Conservation (phyloP, 2,329 filamentous ascomycete genomes). For the Polychaeton citri region DNA sequence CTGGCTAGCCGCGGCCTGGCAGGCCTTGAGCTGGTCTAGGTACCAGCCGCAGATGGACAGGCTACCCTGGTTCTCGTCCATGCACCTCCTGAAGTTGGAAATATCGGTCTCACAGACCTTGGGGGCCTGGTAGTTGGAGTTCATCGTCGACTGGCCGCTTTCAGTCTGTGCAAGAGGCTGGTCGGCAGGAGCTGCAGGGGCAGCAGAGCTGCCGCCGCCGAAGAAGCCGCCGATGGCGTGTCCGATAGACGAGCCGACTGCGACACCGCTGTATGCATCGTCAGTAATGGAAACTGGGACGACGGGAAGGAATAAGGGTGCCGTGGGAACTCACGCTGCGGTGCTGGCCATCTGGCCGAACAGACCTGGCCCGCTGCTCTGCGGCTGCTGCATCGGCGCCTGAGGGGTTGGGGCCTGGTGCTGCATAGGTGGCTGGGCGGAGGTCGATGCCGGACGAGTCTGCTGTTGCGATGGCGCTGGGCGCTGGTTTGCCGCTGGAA, state of each 20-base stretch:
- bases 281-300: conserved; percentile 5
- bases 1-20: conserved; percentile 33
- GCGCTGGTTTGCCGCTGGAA: conserved; percentile 21
- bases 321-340: conserved; percentile 64
- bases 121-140: conserved; percentile 26
- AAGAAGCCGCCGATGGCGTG: conserved; percentile 89
- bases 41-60: conserved; percentile 98
- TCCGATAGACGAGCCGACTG: conserved; percentile 87
- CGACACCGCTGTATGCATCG: conserved; percentile 61
- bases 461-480: conserved; percentile 58
- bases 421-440: conserved; percentile 23
- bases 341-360: conserved; percentile 97
- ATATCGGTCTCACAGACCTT: conserved; percentile 60
- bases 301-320: conserved; percentile 1
- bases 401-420: conserved; percentile 33
- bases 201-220: conserved; percentile 51
- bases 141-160: conserved; percentile 19
- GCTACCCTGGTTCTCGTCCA: conserved; percentile 89
- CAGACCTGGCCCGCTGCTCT: conserved; percentile 60
- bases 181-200: conserved; percentile 35
- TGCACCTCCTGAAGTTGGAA: conserved; percentile 80
- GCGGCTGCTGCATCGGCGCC: conserved; percentile 27
- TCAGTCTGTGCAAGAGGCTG: conserved; percentile 15
- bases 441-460: conserved; percentile 37
- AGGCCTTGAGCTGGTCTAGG: conserved; percentile 70